Conservation (phyloP, 2,329 filamentous ascomycete species). For the Neurospora sp. region DNA sequence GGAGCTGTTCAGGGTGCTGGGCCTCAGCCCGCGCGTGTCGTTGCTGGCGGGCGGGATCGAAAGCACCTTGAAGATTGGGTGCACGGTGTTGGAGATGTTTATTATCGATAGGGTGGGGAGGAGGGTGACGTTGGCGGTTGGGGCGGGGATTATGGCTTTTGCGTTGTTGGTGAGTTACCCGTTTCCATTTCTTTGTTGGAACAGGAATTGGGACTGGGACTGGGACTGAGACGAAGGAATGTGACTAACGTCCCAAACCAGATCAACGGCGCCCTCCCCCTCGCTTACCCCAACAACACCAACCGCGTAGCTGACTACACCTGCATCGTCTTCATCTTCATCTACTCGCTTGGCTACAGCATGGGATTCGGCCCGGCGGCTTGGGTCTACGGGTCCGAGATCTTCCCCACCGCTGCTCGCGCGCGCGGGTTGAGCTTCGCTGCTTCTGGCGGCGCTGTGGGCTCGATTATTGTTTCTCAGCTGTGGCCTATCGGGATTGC, state of each 20-base stretch:
- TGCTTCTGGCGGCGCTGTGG: constrained; percentile 44
- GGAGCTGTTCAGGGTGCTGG: constrained; percentile 40
- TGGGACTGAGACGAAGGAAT: neutral
- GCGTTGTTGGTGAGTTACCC: constrained; percentile 36
- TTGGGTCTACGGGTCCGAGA: constrained; percentile 53
- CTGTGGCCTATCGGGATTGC: constrained; percentile 46
- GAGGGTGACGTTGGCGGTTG: constrained; percentile 36
- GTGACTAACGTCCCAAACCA: constrained; percentile 15
- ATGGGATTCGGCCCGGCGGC: constrained; percentile 47
- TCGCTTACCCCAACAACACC: constrained; percentile 38
- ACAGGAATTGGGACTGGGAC: neutral
- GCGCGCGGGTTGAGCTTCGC: constrained; percentile 47
- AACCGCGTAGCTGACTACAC: constrained; percentile 38
- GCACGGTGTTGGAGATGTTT: constrained; percentile 46
- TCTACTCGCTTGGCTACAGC: constrained; percentile 49
- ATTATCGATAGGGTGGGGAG: constrained; percentile 45
- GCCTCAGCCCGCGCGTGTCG: constrained; percentile 36
- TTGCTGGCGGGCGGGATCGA: constrained; percentile 46
- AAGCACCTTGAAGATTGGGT: constrained; percentile 47
- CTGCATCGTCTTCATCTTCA: constrained; percentile 46
- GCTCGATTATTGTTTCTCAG: constrained; percentile 43
- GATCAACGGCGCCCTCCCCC: constrained; percentile 45
- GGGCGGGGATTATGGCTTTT: constrained; percentile 42
- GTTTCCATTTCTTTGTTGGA: neutral
- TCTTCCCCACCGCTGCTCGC: constrained; percentile 48